Base-by-base conservation (phyloP, 2,329 filamentous ascomycete species). In the Epichloe aotearoae region DNA sequence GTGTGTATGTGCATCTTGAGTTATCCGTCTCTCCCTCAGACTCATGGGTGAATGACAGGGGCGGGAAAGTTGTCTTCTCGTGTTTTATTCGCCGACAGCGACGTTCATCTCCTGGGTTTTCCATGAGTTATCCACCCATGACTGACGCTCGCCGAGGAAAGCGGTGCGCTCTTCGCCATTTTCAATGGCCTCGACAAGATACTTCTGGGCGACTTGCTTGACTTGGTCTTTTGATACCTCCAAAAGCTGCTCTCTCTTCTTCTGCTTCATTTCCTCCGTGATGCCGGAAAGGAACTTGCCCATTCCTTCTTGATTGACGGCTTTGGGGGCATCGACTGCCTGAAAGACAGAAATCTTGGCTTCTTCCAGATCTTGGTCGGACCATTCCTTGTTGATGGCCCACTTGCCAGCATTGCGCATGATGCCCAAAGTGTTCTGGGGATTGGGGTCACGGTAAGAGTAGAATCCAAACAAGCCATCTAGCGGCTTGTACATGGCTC, bases 341-440 rank as follows among this genome's bases (percentile, higher is more conserved):
- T 98, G 90, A 74, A 98, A 98, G 12, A 95, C 84, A 30, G 86
- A 88, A 39, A 98, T 80, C 70, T 98, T 98, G 55, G 93, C 93
- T 66, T 98, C 93, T 62, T 97, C 91, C 2, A 98, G 74, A 63
- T 98, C 90, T 38, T 84, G 81, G 23, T 85, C 81, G 1, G 81
- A 82, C 89, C 89, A 97, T 51, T 81, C 67, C 60, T 84, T 85
- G 57, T 95, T 84, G 11, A 82, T 75, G 0, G 90, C 93, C 82
- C 89, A 96, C 23, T 76, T 72, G 1, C 91, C 93, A 1, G 88
- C 86, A 51, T 84, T 83, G 34, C 77, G 74, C 82, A 96, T 95
- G 53, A 96, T 86, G 51, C 78, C 80, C 57, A 97, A 72, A 0
- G 88, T 91, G 67, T 95, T 96, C 55, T 84, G 75, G 0, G 93